phyloP scores from a whole-genome alignment of 805 yeast genomes.

The Metschnikowia vanudenii region DNA sequence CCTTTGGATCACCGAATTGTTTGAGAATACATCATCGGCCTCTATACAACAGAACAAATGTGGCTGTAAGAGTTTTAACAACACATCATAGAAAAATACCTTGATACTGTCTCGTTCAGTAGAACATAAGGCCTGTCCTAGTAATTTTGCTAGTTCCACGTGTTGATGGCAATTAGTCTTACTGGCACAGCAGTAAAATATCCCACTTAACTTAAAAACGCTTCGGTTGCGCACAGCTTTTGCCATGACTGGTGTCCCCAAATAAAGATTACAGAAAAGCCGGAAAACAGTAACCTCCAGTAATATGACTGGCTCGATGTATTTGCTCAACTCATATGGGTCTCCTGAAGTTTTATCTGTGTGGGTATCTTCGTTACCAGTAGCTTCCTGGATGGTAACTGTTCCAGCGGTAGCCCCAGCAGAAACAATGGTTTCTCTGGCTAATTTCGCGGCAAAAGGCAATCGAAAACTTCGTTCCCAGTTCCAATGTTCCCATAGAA shows the following conservation, averaged over 20 bases:
- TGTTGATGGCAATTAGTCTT: slow-evolving; percentile 14
- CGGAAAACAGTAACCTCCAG: slow-evolving; percentile 11
- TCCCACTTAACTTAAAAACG: slow-evolving; percentile 10
- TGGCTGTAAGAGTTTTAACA: slow-evolving; percentile 13
- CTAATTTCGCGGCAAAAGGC: slow-evolving; percentile 7
- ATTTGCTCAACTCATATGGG: slow-evolving; percentile 3
- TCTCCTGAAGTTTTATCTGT: slow-evolving; percentile 2
- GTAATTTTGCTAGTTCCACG: slow-evolving; percentile 12
- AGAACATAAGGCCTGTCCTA: slow-evolving; percentile 12
- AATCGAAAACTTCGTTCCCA: slow-evolving; percentile 9
- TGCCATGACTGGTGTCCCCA: slow-evolving; percentile 15
- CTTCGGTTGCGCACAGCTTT: slow-evolving; percentile 8
- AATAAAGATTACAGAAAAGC: slow-evolving; percentile 18
- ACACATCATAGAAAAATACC: slow-evolving; percentile 18
- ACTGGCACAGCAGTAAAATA: slow-evolving; percentile 16
- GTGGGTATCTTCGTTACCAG: neutral
- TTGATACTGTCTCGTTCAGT: slow-evolving; percentile 14
- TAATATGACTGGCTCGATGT: slow-evolving; percentile 6
- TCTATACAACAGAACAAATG: slow-evolving; percentile 18
- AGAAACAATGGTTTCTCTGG: slow-evolving; percentile 7
- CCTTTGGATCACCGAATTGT: slow-evolving; percentile 15
- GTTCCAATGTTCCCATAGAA: slow-evolving; percentile 20
- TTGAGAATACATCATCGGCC: slow-evolving; percentile 16
- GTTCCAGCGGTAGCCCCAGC: slow-evolving; percentile 12
- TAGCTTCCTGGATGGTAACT: slow-evolving; percentile 8